Percentiles rank a stretch among this genome's conserved stretches.
Evolutionary conservation across 257 asterid species (phyloP).

Genomic region (Salvia rosmarinus): DNA sequence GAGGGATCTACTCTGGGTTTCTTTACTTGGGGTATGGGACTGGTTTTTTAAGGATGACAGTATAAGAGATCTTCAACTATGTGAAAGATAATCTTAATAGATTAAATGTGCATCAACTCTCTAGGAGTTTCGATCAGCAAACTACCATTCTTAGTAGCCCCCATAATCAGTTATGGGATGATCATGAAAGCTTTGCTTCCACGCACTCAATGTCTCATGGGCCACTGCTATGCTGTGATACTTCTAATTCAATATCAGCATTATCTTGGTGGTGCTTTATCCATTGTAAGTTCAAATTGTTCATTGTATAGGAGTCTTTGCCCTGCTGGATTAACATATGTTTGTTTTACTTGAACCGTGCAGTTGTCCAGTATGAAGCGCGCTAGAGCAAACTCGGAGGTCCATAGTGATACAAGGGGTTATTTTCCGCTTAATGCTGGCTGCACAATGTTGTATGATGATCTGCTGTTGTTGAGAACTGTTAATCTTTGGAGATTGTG

Average conservation of each 20-base stretch:
- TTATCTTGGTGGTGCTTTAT: conserved; percentile 12
- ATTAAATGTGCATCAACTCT: too few species aligned
- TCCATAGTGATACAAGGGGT: background rate
- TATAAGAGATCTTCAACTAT: background rate
- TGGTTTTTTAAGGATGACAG: background rate
- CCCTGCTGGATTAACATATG: background rate
- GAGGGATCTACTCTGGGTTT: background rate
- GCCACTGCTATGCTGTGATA: background rate
- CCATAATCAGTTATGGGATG: background rate
- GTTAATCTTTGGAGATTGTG: background rate
- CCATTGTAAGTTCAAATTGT: background rate
- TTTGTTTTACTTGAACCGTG: conserved; percentile 25
- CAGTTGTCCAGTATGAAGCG: conserved; percentile 77
- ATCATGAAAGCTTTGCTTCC: background rate
- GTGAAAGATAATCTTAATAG: background rate
- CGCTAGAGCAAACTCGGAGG: conserved; percentile 36
- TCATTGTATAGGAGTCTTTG: background rate
- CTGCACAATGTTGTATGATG: background rate
- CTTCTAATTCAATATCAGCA: background rate
- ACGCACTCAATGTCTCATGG: background rate
- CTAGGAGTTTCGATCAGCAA: too few species aligned
- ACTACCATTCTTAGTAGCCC: background rate
- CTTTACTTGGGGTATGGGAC: background rate
- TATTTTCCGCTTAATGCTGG: too few species aligned
- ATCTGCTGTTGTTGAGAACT: background rate